Percentiles rank a stretch among this genome's conserved stretches.
These are phyloP conservation scores for Yamadazyma dushanensis DNA, from an alignment of 1,139 yeast species.

Conservation along the genomic window DNA sequence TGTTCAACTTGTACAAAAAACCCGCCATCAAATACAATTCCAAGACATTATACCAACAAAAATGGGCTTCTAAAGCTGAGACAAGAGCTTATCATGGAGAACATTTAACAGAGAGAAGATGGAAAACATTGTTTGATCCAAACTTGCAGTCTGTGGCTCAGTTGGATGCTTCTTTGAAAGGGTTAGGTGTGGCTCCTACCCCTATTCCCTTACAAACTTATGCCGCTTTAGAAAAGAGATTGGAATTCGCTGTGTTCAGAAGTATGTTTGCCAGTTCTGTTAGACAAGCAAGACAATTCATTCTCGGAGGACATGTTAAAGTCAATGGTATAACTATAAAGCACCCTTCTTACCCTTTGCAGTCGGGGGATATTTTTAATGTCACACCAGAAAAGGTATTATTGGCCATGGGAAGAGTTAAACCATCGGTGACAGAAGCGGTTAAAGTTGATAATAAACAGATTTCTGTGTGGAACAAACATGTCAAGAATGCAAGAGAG, in stretches of 20 bases:
- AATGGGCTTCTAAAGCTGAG: conserved; percentile 88
- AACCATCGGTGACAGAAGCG: conserved; percentile 72
- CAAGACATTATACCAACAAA: conserved; percentile 79
- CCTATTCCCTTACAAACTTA: conserved; percentile 89
- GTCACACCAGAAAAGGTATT: conserved; percentile 87
- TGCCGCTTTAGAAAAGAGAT: conserved; percentile 83
- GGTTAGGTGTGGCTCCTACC: conserved; percentile 55
- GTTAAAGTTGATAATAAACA: conserved; percentile 70
- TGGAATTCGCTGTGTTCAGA: conserved; percentile 88
- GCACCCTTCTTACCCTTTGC: conserved; percentile 77
- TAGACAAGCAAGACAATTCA: conserved; percentile 91
- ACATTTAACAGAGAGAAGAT: conserved; percentile 80
- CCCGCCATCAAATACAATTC: conserved; percentile 51
- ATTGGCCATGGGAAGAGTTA: conserved; percentile 78
- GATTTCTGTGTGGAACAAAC: conserved; percentile 72
- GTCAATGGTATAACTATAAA: conserved; percentile 75
- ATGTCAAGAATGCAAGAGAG: conserved; percentile 56
- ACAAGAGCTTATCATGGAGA: conserved; percentile 97
- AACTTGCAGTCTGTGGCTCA: conserved; percentile 83
- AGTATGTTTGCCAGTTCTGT: conserved; percentile 91
- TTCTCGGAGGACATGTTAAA: conserved; percentile 75
- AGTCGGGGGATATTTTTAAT: conserved; percentile 83
- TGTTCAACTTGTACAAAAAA: conserved; percentile 82
- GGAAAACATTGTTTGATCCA: conserved; percentile 65
- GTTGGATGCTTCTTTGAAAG: conserved; percentile 71